phyloP scores from a whole-genome alignment of 2,329 filamentous ascomycete species.

The Trichoderma sp. region DNA sequence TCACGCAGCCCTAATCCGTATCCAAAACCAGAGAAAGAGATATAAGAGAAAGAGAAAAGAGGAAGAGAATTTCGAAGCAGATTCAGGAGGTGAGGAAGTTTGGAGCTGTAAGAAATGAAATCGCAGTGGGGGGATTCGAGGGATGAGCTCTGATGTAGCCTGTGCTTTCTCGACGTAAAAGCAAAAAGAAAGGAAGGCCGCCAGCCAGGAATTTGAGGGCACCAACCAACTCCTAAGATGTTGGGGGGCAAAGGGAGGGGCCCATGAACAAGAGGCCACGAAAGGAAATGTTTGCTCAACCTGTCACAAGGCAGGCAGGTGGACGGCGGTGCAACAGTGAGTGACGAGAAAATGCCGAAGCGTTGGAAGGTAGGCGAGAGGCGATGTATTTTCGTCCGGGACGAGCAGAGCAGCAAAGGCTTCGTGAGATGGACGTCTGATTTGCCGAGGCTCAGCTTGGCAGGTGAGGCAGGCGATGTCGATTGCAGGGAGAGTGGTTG shows the following conservation, averaged over 20 bases:
- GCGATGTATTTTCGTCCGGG: not conserved
- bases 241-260: slow-evolving; percentile 7
- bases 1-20: not conserved
- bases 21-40: not conserved
- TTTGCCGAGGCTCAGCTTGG: slow-evolving; percentile 3
- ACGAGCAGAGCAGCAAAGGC: not conserved
- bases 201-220: slow-evolving; percentile 5
- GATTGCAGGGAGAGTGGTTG: not conserved
- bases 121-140: not conserved
- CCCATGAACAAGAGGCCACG: slow-evolving; percentile 18
- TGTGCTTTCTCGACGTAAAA: not conserved
- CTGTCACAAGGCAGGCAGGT: slow-evolving; percentile 27
- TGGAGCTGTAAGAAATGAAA: not conserved
- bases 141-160: not conserved
- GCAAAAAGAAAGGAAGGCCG: slow-evolving; percentile 2
- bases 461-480: not conserved
- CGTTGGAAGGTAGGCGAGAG: slow-evolving; percentile 17
- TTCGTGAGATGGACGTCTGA: slow-evolving; percentile 1
- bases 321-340: slow-evolving; percentile 25
- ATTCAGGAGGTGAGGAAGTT: not conserved
- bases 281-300: slow-evolving; percentile 26
- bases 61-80: not conserved
- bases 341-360: slow-evolving; percentile 19
- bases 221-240: not conserved
- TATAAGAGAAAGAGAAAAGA: not conserved